Base-by-base conservation (phyloP, 345 rosid species). In the Populus pruinosa region DNA sequence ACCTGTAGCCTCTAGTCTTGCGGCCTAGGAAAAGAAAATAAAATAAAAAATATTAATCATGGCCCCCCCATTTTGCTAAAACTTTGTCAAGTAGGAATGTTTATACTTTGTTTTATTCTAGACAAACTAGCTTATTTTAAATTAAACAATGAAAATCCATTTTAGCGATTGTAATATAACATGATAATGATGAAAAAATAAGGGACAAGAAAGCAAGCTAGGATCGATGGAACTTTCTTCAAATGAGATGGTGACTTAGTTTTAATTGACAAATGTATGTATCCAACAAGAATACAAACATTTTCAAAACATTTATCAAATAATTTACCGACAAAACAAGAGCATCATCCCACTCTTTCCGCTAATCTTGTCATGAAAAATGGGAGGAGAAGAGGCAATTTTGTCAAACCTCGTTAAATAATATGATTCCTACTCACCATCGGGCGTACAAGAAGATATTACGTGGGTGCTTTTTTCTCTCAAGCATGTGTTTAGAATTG, bases 271-370 rank as follows among this genome's bases (percentile, higher is more conserved):
- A 55, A 21, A 21, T 7, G 9, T 23, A 3, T 5, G 44, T 0
- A n/a, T 23, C 53, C 50, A 12, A 25, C 3, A 43, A 25, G 55
- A 25, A 69, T 13, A 14, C 55, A 69, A 41, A 13, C n/a, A 69
- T 43, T 69, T 71, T 17, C 36, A 14, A 18, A 13, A 1, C 29
- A 25, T 23, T 5, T 72, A 36, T 36, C 35, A 38, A n/a, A 43
- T 38, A 20, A 63, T 70, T 8, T 16, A 33, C 64, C 71, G 80
- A 77, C 80, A 77, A 44, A 71, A 63, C 65, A 63, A 47, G 62
- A 49, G 35, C 39, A 64, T 63, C 70, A 29, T 49, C 18, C 35
- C 50, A 64, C 49, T 71, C 36, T 31, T 77, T 50, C 80, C 70
- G 80, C 74, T 61, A 77, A 70, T 70, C 71, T 64, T 33, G 75